phyloP scores from a whole-genome alignment of 345 rosid species.

The Physaria fendleri region DNA sequence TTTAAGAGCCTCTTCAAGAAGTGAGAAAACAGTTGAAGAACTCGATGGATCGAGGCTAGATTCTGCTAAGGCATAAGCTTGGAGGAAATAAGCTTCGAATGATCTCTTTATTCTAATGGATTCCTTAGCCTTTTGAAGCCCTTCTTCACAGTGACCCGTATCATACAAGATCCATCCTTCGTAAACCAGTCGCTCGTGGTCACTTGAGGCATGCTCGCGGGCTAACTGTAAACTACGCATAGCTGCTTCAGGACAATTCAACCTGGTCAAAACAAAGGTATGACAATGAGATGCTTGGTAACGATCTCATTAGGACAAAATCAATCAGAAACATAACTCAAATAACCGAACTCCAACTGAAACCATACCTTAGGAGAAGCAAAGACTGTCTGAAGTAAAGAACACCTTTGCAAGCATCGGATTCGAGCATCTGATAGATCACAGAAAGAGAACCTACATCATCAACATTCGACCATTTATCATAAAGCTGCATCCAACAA shows the following conservation, averaged over 20 bases:
- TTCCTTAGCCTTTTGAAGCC: slow-evolving; percentile 83
- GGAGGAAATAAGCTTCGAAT: slow-evolving; percentile 96
- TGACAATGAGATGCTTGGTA: neutral
- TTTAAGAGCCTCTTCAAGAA: slow-evolving; percentile 86
- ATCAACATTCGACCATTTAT: slow-evolving; percentile 93
- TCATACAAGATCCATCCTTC: slow-evolving; percentile 99
- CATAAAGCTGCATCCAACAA: slow-evolving; percentile 97
- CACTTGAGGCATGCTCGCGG: slow-evolving; percentile 75
- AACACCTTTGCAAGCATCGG: slow-evolving; percentile 86
- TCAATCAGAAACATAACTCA: neutral
- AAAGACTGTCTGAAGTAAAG: slow-evolving; percentile 89
- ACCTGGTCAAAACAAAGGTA: slow-evolving; percentile 38
- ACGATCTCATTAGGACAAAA: neutral
- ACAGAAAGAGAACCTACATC: slow-evolving; percentile 98
- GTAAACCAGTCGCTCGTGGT: slow-evolving; percentile 84
- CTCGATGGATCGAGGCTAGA: slow-evolving; percentile 77
- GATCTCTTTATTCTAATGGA: slow-evolving; percentile 78
- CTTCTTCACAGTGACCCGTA: slow-evolving; percentile 93
- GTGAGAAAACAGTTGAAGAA: slow-evolving; percentile 79
- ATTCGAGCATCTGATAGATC: slow-evolving; percentile 97
- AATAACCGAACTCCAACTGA: neutral
- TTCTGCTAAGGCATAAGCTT: slow-evolving; percentile 97
- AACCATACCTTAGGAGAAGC: slow-evolving; percentile 68
- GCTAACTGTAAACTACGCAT: slow-evolving; percentile 96
- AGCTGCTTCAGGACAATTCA: slow-evolving; percentile 94